phyloP scores from a whole-genome alignment of 495 filamentous ascomycete genomes.

The Choiromyces venosus region DNA sequence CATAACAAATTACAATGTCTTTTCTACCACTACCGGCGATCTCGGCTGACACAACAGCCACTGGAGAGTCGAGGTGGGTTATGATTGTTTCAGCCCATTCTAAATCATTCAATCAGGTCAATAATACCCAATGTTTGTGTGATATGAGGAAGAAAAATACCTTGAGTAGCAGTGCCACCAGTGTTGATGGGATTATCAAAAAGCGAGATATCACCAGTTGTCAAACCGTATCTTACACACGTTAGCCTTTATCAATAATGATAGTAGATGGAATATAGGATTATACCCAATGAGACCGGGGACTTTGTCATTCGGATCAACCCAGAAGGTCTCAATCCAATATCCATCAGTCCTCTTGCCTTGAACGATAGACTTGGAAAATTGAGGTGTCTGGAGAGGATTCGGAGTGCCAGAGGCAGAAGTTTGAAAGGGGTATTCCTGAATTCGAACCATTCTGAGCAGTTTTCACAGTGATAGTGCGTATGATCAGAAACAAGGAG shows the following conservation, averaged over 20 bases:
- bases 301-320: slow-evolving; percentile 15
- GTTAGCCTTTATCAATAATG: background rate
- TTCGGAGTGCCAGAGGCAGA: background rate
- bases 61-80: slow-evolving; percentile 13
- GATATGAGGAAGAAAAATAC: background rate
- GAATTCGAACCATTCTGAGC: background rate
- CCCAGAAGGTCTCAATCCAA: slow-evolving; percentile 37
- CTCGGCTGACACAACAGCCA: slow-evolving; percentile 24
- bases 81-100: slow-evolving; percentile 21
- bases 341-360: slow-evolving; percentile 28
- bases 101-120: background rate
- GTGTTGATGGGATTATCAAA: slow-evolving; percentile 29
- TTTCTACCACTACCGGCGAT: slow-evolving; percentile 25
- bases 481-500: background rate
- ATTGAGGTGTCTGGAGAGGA: background rate
- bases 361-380: slow-evolving; percentile 20
- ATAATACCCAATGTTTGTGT: background rate
- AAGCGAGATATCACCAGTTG: slow-evolving; percentile 12
- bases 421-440: background rate
- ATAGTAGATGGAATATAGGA: background rate
- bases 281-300: slow-evolving; percentile 32
- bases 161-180: background rate
- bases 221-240: slow-evolving; percentile 19
- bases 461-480: background rate
- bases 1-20: slow-evolving; percentile 31